Conservation (phyloP, 345 rosid genomes). For the Populus deltoides region DNA sequence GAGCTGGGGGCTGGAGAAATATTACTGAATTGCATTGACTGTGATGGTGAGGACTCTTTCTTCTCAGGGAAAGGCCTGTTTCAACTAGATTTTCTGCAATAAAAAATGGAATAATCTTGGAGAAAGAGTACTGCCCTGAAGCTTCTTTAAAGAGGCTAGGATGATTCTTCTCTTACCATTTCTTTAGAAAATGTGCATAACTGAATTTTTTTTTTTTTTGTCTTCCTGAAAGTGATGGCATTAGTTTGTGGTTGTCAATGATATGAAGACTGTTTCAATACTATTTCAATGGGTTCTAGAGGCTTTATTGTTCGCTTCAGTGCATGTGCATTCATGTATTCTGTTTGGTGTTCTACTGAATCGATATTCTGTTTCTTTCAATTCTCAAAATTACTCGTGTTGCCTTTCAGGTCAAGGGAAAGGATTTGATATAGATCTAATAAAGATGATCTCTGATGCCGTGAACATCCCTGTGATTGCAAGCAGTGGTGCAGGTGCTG, state of each 20-base stretch:
- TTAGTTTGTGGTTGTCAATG: neutral
- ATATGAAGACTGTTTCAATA: neutral
- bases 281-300: neutral
- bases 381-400: neutral
- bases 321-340: neutral
- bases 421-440: slow-evolving; percentile 77
- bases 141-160: too few relatives aligned
- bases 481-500: slow-evolving; percentile 92
- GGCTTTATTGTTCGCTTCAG: neutral
- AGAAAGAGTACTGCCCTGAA: too few relatives aligned
- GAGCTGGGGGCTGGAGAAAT: slow-evolving; percentile 97
- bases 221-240: neutral
- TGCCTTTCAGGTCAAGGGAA: slow-evolving; percentile 82
- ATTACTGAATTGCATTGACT: slow-evolving; percentile 88
- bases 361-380: neutral
- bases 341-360: neutral
- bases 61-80: neutral
- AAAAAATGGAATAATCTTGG: too few relatives aligned
- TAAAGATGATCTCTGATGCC: slow-evolving; percentile 79
- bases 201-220: neutral
- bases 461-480: slow-evolving; percentile 95
- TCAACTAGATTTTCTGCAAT: too few relatives aligned
- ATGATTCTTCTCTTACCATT: too few relatives aligned
- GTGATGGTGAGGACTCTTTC: slow-evolving; percentile 61
- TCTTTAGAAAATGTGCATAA: neutral